Conservation (phyloP, 352 stramenopile species). For the Stramenopiles sp. region DNA sequence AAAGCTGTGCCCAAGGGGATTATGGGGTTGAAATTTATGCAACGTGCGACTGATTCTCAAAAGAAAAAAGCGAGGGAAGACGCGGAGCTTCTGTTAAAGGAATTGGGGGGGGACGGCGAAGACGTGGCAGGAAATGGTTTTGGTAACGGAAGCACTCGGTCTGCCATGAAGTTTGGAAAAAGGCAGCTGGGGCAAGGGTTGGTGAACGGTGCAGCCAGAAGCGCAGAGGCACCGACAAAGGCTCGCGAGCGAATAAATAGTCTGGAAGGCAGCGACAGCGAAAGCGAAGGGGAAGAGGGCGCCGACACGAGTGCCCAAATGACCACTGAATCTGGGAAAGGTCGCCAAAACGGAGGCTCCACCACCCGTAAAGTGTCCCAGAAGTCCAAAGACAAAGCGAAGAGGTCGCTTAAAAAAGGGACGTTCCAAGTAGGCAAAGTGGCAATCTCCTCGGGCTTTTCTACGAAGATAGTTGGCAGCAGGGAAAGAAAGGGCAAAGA, state of each 20-base stretch:
- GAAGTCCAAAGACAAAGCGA: neutral
- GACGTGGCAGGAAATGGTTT: constrained; percentile 23
- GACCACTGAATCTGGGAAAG: neutral
- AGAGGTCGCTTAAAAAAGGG: neutral
- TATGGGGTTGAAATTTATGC: constrained; percentile 93
- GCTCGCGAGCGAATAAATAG: neutral
- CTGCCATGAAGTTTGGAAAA: neutral
- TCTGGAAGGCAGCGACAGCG: neutral
- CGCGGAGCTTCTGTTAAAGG: constrained; percentile 66
- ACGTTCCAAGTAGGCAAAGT: neutral
- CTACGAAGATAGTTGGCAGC: neutral
- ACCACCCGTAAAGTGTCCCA: neutral
- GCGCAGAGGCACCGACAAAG: neutral
- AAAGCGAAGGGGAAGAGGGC: neutral
- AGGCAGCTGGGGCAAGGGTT: neutral
- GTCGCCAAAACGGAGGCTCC: neutral
- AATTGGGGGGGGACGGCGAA: constrained; percentile 56
- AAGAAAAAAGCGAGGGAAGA: constrained; percentile 66
- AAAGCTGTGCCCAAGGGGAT: constrained; percentile 37
- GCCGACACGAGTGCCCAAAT: neutral
- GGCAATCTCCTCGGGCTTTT: neutral
- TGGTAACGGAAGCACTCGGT: neutral
- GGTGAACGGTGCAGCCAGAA: neutral
- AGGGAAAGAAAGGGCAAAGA: too few relatives aligned
- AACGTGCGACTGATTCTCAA: constrained; percentile 82